Conservation (phyloP, 345 rosid genomes). For the Isatis tinctoria region DNA sequence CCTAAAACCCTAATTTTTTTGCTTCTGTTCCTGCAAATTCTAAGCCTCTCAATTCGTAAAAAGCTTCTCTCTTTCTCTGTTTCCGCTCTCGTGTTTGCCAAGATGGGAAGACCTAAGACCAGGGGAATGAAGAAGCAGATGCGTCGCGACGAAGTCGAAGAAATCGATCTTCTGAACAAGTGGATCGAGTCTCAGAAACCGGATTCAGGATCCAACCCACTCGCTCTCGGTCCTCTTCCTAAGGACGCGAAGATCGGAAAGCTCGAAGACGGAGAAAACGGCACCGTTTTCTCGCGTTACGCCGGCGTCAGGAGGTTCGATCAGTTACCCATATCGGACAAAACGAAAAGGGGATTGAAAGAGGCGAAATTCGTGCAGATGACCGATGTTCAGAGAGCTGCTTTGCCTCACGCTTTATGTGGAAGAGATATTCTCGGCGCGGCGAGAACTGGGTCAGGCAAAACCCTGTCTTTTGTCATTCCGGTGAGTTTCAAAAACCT, state of each 20-base stretch:
- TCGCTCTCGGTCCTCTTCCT: constrained; percentile 49
- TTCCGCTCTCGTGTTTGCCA: neutral
- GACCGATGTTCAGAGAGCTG: constrained; percentile 87
- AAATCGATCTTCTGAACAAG: constrained; percentile 46
- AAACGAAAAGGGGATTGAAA: constrained; percentile 62
- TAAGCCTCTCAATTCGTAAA: neutral
- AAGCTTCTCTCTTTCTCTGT: neutral
- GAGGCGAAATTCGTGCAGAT: constrained; percentile 48
- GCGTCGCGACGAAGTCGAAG: constrained; percentile 47
- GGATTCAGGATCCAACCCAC: constrained; percentile 79
- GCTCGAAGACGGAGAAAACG: constrained; percentile 32
- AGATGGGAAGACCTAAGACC: constrained; percentile 45
- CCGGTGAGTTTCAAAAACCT: constrained; percentile 50
- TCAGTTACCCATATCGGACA: constrained; percentile 75
- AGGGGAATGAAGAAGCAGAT: constrained; percentile 35
- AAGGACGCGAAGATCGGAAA: constrained; percentile 52
- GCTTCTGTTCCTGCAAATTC: neutral
- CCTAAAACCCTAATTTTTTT: constrained; percentile 12
- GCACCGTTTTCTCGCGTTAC: constrained; percentile 50
- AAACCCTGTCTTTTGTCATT: constrained; percentile 84
- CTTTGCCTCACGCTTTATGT: constrained; percentile 82
- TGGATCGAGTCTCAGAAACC: constrained; percentile 89
- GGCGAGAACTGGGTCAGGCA: constrained; percentile 93
- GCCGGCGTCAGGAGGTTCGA: constrained; percentile 54
- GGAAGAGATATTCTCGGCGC: constrained; percentile 93